Base-by-base conservation (phyloP, 2,329 filamentous ascomycete genomes). In the Arachnomyces sp. region DNA sequence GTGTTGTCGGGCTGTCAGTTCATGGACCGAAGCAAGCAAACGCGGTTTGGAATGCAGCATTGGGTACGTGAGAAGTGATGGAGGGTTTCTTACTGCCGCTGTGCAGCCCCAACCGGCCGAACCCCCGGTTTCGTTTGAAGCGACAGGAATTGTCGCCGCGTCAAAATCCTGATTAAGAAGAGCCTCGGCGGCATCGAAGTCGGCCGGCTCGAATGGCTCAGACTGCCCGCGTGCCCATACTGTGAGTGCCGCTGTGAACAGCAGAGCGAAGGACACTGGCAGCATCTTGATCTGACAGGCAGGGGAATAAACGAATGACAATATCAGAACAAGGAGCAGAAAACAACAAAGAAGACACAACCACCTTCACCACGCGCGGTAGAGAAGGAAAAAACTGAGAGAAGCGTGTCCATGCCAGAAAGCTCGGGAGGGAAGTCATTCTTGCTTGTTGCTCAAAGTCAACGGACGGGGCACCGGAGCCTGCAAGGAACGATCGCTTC, bases 101-200 rank as follows among this genome's bases (percentile, higher is more conserved):
- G 38, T 40, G 25, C 45, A 48, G 21, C 18, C 37, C 12, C 25
- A 15, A 7, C 25, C 25, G 6, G 43, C 43, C 11, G 43, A 46
- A 18, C 44, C 33, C 28, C 32, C 31, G 9, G 17, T 28, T 12
- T 43, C 31, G 4, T 28, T 16, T 6, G 37, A 30, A 28, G 44
- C 17, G 18, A 36, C 29, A 9, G 43, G 40, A 28, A 46, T 33
- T 7, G 40, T 40, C 13, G 36, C 18, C 8, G 43, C 21, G 25
- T 48, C 39, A 21, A 48, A 34, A 5, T 44, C 46, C 17, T 39
- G 29, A 12, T 37, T 21, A 15, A 44, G 13, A 11, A 48, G 44
- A 11, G 46, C 46, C 17, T 46, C 34, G 15, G 44, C 44, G 28
- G 39, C 32, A 21, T 48, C 42, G 36, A 48, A 48, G 15, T 46